A percentile compares a stretch with the other conserved stretches of the same genome.
These are phyloP conservation scores for Chytriomyces sp. DNA, from an alignment of 192 early-diverging fungal genomes.

Conservation along the genomic window DNA sequence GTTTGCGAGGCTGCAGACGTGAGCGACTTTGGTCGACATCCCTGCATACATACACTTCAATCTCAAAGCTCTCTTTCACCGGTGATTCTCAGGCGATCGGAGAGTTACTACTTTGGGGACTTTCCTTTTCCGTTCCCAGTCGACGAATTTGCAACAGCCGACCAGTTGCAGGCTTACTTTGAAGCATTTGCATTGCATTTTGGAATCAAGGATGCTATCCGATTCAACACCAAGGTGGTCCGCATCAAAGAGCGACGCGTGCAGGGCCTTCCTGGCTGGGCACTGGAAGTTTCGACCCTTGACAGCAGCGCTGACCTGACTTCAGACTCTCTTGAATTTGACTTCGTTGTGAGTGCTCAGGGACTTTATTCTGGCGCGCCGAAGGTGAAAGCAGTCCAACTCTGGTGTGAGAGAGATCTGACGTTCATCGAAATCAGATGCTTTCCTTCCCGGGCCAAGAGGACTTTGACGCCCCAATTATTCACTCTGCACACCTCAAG, in stretches of 20 bases:
- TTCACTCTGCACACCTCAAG: conserved; percentile 9
- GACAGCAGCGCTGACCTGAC: neutral
- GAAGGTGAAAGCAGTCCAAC: neutral
- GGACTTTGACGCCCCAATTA: conserved; percentile 1
- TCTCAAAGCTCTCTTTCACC: neutral
- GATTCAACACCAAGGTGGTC: conserved; percentile 2
- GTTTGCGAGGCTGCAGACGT: conserved; percentile 17
- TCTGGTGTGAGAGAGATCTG: neutral
- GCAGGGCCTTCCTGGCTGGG: neutral
- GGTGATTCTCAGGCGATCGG: neutral
- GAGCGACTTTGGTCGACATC: neutral
- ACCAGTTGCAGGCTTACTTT: conserved; percentile 18
- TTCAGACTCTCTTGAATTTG: neutral
- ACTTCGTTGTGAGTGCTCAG: conserved; percentile 26
- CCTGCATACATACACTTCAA: neutral
- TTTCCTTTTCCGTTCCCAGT: conserved; percentile 22
- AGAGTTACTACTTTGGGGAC: conserved; percentile 5
- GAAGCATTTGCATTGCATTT: conserved; percentile 7
- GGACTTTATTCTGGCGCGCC: conserved; percentile 7
- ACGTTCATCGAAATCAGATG: conserved; percentile 3
- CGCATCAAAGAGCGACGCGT: neutral
- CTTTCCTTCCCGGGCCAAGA: neutral
- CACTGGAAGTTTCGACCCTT: neutral
- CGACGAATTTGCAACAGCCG: neutral
- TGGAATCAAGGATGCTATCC: neutral